Evolutionary conservation across 495 filamentous ascomycete species (phyloP), one percentile per base, ranked within the genome.

Genomic region (Hypoxylon rickii): DNA sequence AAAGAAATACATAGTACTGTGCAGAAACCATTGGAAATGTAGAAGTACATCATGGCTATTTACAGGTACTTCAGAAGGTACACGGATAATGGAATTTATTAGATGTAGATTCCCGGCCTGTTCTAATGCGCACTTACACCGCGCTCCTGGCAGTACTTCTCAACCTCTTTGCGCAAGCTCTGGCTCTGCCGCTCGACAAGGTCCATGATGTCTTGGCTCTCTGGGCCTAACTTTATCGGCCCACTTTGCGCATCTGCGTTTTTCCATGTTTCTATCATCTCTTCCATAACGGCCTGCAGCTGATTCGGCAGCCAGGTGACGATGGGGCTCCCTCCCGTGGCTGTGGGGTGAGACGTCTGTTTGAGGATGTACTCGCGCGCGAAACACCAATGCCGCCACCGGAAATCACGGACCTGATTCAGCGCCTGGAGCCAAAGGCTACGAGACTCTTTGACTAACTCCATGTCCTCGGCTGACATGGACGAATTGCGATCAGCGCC

Each of bases 361-460:
- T 89, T 89, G 47, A 96, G 81, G 53, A 96, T 96, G 59, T 96
- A 96, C 78, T 96, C 92, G 16, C 90, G 76, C n/a, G 90, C 90
- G 62, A 96, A 96, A 55, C 91, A 85, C 92, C 92, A 96, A 64
- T 96, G 92, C 2, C 92, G 79, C 92, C 92, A 96, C 52, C 92
- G 76, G 74, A 96, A 96, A 63, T 92, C 89, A 44, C 92, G 84
- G 8, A 96, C 88, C 68, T 96, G 87, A 68, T 96, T 85, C 16
- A 96, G 70, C 0, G 83, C 78, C 59, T 79, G 76, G 3, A 96
- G 77, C 72, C 92, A 94, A 2, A 91, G 76, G 4, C 67, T 37
- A 3, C 71, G 58, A 0, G 69, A 70, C 55, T 86, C 80, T 50
- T 57, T 62, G 32, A 70, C 46, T 10, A 63, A 44, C 12, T 50